phyloP scores from a whole-genome alignment of 345 rosid genomes.

The Euclidium syriacum region DNA sequence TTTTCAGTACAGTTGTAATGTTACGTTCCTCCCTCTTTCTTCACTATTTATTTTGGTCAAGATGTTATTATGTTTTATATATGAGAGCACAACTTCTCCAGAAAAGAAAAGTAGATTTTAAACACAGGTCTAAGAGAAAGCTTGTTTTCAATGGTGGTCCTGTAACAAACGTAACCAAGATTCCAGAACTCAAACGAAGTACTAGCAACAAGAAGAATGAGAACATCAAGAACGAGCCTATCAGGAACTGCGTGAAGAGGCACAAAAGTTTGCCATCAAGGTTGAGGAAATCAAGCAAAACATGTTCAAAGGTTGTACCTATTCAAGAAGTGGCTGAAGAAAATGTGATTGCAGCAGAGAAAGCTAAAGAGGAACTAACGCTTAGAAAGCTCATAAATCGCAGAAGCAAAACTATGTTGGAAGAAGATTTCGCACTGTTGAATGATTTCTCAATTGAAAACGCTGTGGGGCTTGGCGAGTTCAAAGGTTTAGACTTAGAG shows the following conservation, averaged over 20 bases:
- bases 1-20: conserved; percentile 18
- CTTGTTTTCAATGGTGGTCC: conserved; percentile 15
- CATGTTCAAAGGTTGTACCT: conserved; percentile 34
- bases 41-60: conserved; percentile 1
- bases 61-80: conserved; percentile 8
- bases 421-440: conserved; percentile 33
- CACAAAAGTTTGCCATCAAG: conserved; percentile 30
- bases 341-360: not conserved
- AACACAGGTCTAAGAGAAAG: conserved; percentile 24
- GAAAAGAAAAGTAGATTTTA: conserved; percentile 10
- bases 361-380: conserved; percentile 9
- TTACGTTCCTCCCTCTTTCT: not conserved
- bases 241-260: conserved; percentile 24
- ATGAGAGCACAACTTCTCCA: conserved; percentile 20
- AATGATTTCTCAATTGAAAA: conserved; percentile 41
- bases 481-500: conserved; percentile 53
- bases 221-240: conserved; percentile 4
- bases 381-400: conserved; percentile 8
- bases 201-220: conserved; percentile 3
- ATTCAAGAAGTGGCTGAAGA: conserved; percentile 27
- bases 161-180: conserved; percentile 18
- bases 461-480: conserved; percentile 40
- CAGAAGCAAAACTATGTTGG: conserved; percentile 18
- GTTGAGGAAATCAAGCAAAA: conserved; percentile 34
- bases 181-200: conserved; percentile 30